These are phyloP conservation scores for Atkinsonella texensis DNA, from an alignment of 2,329 filamentous ascomycete genomes.

Conservation along the genomic window DNA sequence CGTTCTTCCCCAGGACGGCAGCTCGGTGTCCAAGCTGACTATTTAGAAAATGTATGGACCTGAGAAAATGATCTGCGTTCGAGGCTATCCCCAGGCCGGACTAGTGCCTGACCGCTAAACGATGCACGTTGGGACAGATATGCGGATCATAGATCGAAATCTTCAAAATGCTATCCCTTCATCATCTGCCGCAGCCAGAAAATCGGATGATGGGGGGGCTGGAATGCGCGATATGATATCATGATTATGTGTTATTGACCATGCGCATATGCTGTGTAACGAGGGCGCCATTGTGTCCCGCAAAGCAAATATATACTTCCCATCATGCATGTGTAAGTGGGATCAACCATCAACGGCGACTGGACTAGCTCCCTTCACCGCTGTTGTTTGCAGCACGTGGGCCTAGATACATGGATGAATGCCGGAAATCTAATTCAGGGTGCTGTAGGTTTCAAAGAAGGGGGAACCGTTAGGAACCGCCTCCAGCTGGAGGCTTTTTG, in stretches of 20 bases:
- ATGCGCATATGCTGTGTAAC: neutral
- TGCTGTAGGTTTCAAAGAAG: neutral
- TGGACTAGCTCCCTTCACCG: neutral
- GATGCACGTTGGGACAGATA: neutral
- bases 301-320: no score
- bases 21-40: no score
- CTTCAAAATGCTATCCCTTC: neutral
- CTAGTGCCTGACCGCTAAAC: neutral
- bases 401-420: no score
- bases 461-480: neutral
- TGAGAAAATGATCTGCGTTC: neutral
- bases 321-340: no score
- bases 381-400: neutral
- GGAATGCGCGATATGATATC: neutral
- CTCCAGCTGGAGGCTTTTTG: neutral
- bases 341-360: no score
- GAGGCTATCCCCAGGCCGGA: neutral
- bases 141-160: neutral
- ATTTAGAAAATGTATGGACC: no score
- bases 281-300: neutral
- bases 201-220: neutral
- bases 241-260: neutral
- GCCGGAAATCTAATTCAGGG: neutral
- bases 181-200: neutral
- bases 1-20: no score